These are phyloP conservation scores for Petunia hybrid DNA, from an alignment of 305 asterid genomes.

Conservation along the genomic window DNA sequence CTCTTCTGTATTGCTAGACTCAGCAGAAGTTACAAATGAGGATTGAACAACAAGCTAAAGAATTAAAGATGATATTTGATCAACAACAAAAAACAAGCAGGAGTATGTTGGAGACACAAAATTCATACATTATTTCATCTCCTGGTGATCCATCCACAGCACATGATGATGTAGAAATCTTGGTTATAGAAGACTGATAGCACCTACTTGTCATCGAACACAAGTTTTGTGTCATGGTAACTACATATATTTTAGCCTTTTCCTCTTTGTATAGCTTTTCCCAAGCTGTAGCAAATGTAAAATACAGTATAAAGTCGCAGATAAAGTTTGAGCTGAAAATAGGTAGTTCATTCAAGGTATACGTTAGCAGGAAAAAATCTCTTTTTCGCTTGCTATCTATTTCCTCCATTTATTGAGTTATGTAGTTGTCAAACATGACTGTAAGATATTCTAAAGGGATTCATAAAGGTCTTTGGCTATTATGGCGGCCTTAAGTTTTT, in stretches of 20 bases:
- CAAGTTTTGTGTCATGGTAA: background rate
- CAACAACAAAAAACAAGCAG: conserved; percentile 57
- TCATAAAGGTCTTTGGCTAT: too few species aligned
- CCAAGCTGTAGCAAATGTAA: background rate
- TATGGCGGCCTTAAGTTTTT: too few species aligned
- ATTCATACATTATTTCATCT: conserved; percentile 40
- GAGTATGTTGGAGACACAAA: conserved; percentile 45
- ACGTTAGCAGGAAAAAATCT: background rate
- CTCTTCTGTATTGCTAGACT: conserved; percentile 44
- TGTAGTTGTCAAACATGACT: too few species aligned
- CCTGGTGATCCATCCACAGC: background rate
- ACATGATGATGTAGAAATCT: conserved; percentile 36
- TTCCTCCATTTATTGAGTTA: too few species aligned
- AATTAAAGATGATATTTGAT: conserved; percentile 69
- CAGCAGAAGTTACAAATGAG: conserved; percentile 72
- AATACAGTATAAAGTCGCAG: background rate
- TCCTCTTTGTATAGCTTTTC: too few species aligned
- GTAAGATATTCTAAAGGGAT: too few species aligned
- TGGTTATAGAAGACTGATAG: background rate
- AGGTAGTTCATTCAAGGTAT: background rate
- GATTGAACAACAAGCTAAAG: conserved; percentile 80
- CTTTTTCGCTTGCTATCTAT: too few species aligned
- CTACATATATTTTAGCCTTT: background rate
- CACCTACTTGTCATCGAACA: background rate
- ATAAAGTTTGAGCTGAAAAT: background rate